Percentiles rank a stretch among this genome's conserved stretches.
phyloP scores from a whole-genome alignment of 305 asterid genomes.

The Striga hermonthica region DNA sequence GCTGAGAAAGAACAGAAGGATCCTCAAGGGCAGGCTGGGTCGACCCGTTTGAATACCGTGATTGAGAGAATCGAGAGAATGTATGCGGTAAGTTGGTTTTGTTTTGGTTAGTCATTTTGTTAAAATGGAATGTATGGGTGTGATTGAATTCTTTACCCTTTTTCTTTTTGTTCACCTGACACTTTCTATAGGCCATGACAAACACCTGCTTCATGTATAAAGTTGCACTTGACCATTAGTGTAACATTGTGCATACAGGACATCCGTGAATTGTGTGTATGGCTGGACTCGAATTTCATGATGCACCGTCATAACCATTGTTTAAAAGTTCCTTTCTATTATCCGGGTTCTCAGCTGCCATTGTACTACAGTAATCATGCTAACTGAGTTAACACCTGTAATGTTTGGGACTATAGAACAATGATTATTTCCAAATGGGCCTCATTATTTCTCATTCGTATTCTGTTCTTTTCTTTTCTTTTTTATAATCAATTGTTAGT shows the following conservation, averaged over 20 bases:
- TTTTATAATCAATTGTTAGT: too few species aligned
- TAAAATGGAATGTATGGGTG: neutral
- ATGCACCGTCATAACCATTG: neutral
- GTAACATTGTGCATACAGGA: neutral
- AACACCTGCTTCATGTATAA: conserved; percentile 1
- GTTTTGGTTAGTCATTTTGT: conserved; percentile 13
- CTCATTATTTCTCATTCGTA: neutral
- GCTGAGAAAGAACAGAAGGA: conserved; percentile 49
- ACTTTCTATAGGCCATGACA: neutral
- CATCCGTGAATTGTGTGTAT: conserved; percentile 11
- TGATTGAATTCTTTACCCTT: too few species aligned
- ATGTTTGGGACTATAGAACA: conserved; percentile 6
- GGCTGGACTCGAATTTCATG: conserved; percentile 9
- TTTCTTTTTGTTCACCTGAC: too few species aligned
- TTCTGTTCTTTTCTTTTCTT: too few species aligned
- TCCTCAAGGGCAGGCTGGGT: conserved; percentile 40
- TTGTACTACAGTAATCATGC: too few species aligned
- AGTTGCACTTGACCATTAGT: neutral
- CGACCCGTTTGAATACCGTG: conserved; percentile 71
- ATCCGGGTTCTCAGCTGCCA: too few species aligned
- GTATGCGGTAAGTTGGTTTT: conserved; percentile 61
- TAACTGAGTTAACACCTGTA: too few species aligned
- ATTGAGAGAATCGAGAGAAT: conserved; percentile 83
- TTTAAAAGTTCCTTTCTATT: too few species aligned
- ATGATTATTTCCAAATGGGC: neutral